These are phyloP conservation scores for Curvularia sp. DNA, from an alignment of 2,329 filamentous ascomycete species.

Conservation along the genomic window DNA sequence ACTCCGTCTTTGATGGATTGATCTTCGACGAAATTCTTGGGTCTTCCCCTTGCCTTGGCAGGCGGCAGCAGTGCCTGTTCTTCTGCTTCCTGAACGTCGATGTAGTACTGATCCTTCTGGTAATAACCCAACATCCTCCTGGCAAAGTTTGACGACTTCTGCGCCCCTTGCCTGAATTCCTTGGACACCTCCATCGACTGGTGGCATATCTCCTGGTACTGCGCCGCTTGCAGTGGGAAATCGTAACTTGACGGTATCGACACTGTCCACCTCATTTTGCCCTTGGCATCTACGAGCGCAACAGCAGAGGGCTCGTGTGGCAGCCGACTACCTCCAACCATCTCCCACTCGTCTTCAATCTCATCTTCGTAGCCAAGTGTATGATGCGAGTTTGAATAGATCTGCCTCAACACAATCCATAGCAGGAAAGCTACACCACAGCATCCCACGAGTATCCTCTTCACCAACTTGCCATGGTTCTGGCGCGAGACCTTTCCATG, in stretches of 20 bases:
- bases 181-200: slow-evolving; percentile 71
- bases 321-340: slow-evolving; percentile 70
- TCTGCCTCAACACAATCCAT: slow-evolving; percentile 57
- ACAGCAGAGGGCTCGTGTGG: slow-evolving; percentile 77
- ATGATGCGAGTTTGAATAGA: slow-evolving; percentile 35
- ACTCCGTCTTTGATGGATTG: slow-evolving; percentile 40
- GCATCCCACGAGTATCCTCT: slow-evolving; percentile 65
- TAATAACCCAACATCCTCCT: slow-evolving; percentile 62
- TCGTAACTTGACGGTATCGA: slow-evolving; percentile 72
- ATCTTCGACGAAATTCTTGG: slow-evolving; percentile 50
- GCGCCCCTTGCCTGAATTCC: slow-evolving; percentile 51
- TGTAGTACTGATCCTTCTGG: slow-evolving; percentile 69
- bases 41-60: slow-evolving; percentile 50
- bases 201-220: slow-evolving; percentile 74
- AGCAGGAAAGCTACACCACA: slow-evolving; percentile 56
- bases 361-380: slow-evolving; percentile 29
- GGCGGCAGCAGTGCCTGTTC: slow-evolving; percentile 66
- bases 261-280: slow-evolving; percentile 78
- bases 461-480: slow-evolving; percentile 61
- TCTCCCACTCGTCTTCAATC: slow-evolving; percentile 63
- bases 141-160: slow-evolving; percentile 33
- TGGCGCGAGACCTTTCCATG: slow-evolving; percentile 68
- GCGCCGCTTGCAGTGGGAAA: slow-evolving; percentile 71
- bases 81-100: slow-evolving; percentile 78
- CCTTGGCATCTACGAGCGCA: slow-evolving; percentile 69